Conservation (phyloP, 257 asterid genomes). For the Hygrophila difformis region DNA sequence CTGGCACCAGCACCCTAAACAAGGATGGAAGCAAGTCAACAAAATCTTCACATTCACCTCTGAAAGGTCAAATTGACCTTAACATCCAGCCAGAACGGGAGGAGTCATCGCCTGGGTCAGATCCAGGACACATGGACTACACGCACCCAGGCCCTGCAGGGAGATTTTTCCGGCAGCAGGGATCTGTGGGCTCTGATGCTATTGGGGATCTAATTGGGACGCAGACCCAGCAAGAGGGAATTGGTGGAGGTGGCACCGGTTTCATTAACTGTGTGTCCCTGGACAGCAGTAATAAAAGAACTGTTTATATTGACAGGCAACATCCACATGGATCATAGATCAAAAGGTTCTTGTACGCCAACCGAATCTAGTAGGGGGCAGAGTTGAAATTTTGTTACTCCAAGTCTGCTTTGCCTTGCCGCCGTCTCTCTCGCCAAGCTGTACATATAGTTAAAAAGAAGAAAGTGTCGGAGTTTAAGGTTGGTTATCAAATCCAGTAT, state of each 20-base stretch:
- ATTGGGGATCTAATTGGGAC: constrained; percentile 22
- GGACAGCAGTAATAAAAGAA: constrained; percentile 13
- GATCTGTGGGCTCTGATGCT: constrained; percentile 14
- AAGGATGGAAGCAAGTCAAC: constrained; percentile 25
- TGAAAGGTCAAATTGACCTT: constrained; percentile 77
- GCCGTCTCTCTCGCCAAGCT: constrained; percentile 9
- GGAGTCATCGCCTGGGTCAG: constrained; percentile 40
- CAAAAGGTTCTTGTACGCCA: constrained; percentile 5
- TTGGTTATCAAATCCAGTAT: too few species aligned
- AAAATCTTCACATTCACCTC: constrained; percentile 23
- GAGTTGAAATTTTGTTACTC: constrained; percentile 25
- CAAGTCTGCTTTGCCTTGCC: constrained; percentile 24
- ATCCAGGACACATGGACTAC: constrained; percentile 23
- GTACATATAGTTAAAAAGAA: constrained; percentile 25
- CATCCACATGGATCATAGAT: constrained; percentile 2
- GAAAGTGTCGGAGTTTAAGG: constrained; percentile 14
- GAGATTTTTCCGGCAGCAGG: constrained; percentile 26
- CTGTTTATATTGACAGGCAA: constrained; percentile 4
- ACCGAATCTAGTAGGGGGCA: constrained; percentile 8
- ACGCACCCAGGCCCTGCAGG: constrained; percentile 19
- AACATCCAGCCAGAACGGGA: constrained; percentile 82
- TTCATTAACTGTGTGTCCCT: constrained; percentile 11
- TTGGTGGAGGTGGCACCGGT: constrained; percentile 10
- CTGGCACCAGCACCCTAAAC: constrained; percentile 11
- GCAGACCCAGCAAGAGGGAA: constrained; percentile 23